These are phyloP conservation scores for Xerocomellus dryophilus DNA, from an alignment of 768 basidiomycete species.

Conservation along the genomic window DNA sequence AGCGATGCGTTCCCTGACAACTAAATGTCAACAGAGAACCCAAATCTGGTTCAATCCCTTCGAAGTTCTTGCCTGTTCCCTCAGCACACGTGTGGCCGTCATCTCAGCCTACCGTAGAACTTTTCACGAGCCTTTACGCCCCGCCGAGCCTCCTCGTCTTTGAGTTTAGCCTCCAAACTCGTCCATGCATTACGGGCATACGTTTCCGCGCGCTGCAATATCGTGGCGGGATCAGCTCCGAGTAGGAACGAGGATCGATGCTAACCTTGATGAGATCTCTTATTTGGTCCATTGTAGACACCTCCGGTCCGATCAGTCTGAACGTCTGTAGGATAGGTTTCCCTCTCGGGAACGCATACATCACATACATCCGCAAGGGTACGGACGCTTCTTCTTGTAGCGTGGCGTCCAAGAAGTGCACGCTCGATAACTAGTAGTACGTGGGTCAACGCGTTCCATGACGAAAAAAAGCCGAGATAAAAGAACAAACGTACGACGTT, in stretches of 20 bases:
- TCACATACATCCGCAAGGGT: conserved; percentile 55
- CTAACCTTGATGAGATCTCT: conserved; percentile 55
- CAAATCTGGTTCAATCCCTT: conserved; percentile 21
- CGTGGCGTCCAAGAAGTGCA: conserved; percentile 74
- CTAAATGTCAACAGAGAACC: no score
- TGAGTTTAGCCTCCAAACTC: conserved; percentile 61
- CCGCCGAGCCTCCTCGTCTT: conserved; percentile 59
- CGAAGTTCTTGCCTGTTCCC: conserved; percentile 33
- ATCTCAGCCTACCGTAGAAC: conserved; percentile 36
- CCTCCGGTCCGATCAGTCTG: conserved; percentile 60
- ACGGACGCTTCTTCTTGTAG: conserved; percentile 67
- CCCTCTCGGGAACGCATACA: conserved; percentile 56
- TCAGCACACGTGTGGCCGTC: conserved; percentile 16
- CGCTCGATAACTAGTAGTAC: conserved; percentile 45
- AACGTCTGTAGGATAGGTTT: conserved; percentile 56
- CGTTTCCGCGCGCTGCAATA: conserved; percentile 59
- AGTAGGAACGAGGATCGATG: neutral
- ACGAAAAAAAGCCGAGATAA: neutral
- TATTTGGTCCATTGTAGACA: conserved; percentile 48
- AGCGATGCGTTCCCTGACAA: no score
- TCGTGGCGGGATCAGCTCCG: conserved; percentile 44
- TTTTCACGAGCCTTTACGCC: conserved; percentile 57
- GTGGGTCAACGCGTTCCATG: neutral
- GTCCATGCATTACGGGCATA: conserved; percentile 56
- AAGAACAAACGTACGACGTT: conserved; percentile 57